phyloP scores from a whole-genome alignment of 208 protist species.

The Naegleria gruberi region DNA sequence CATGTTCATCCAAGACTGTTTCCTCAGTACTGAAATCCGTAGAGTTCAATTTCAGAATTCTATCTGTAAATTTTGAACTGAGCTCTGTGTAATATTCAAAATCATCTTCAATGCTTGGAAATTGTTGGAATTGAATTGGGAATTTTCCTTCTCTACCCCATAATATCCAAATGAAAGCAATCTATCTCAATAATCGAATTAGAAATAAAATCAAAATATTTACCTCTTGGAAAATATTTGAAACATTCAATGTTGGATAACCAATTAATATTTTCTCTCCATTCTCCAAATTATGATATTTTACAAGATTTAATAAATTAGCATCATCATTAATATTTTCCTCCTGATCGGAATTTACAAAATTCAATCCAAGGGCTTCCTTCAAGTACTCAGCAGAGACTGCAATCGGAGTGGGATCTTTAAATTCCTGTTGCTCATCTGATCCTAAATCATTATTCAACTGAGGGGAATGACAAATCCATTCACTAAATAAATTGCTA shows the following conservation, averaged over 20 bases:
- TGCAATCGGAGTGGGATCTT: background rate
- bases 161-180: background rate
- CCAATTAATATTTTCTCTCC: background rate
- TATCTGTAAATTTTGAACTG: background rate
- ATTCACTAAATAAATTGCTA: too few species aligned
- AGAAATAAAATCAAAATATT: too few species aligned
- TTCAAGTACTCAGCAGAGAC: background rate
- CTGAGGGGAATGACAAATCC: too few species aligned
- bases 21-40: background rate
- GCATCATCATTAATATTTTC: too few species aligned
- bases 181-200: background rate
- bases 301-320: too few species aligned
- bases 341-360: background rate
- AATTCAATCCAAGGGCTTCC: background rate
- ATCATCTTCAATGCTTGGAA: background rate
- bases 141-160: background rate
- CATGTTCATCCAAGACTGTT: background rate
- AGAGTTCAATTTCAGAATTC: background rate
- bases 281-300: background rate
- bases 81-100: background rate
- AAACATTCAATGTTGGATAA: background rate
- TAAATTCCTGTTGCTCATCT: too few species aligned
- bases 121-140: slow-evolving; percentile 5
- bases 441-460: too few species aligned
- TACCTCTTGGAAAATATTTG: background rate